Conservation (phyloP, 108 stramenopile species). For the Conticribra weissflogii region DNA sequence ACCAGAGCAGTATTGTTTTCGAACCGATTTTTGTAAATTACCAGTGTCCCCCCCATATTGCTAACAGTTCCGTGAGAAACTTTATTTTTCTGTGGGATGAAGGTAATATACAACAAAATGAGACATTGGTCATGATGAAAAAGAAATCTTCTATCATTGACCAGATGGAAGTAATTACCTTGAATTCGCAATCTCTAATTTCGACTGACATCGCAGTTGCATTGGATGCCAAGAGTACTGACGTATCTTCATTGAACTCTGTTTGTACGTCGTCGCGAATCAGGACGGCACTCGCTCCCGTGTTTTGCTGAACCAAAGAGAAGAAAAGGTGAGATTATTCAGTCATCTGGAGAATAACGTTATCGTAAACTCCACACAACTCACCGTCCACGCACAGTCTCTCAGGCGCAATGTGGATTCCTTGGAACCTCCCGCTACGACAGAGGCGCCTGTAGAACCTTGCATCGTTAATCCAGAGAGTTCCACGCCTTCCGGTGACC, state of each 20-base stretch:
- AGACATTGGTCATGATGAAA: neutral
- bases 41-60: constrained; percentile 39
- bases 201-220: constrained; percentile 41
- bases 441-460: constrained; percentile 35
- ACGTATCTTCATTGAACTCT: neutral
- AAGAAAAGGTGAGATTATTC: neutral
- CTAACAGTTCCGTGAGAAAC: constrained; percentile 24
- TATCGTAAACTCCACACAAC: neutral
- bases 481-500: constrained; percentile 24
- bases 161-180: no score
- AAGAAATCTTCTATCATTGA: no score
- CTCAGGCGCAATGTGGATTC: constrained; percentile 30
- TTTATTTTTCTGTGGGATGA: constrained; percentile 10
- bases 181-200: constrained; percentile 20
- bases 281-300: constrained; percentile 28
- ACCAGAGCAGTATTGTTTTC: constrained; percentile 21
- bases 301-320: constrained; percentile 6
- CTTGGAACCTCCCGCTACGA: constrained; percentile 31
- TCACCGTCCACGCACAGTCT: constrained; percentile 40
- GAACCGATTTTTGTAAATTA: constrained; percentile 31
- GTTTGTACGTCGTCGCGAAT: constrained; percentile 12
- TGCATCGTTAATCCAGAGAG: constrained; percentile 32
- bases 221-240: constrained; percentile 3
- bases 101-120: neutral
- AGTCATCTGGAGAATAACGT: neutral